phyloP scores from a whole-genome alignment of 177 flowering plant species.

The Vitis hybrid region DNA sequence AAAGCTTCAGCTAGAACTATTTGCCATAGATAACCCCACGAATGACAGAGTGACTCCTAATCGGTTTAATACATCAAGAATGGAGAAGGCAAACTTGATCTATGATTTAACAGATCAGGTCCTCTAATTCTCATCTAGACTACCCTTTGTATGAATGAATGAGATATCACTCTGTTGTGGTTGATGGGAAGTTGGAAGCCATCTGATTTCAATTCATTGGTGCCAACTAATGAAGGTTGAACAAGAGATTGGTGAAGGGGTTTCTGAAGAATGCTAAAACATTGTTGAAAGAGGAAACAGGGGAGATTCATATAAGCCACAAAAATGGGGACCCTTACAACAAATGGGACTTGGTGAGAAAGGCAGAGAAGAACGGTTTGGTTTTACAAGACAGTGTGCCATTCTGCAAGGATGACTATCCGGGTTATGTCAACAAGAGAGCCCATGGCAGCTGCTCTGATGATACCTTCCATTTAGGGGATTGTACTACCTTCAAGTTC shows the following conservation, averaged over 20 bases:
- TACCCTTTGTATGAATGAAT: not conserved
- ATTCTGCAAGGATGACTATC: constrained; percentile 35
- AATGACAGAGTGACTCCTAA: no score
- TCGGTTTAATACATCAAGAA: no score
- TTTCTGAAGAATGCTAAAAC: constrained; percentile 30
- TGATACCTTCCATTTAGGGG: constrained; percentile 30
- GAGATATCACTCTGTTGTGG: no score
- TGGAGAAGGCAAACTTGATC: no score
- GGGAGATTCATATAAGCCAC: constrained; percentile 43
- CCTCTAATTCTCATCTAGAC: no score
- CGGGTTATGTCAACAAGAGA: constrained; percentile 48
- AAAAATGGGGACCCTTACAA: constrained; percentile 29
- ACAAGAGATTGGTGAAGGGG: constrained; percentile 31
- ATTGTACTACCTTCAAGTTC: constrained; percentile 42
- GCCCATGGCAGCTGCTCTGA: constrained; percentile 36
- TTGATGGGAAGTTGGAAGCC: no score
- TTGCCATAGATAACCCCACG: no score
- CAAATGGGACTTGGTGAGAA: constrained; percentile 38
- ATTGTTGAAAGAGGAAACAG: constrained; percentile 24
- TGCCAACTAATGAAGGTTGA: constrained; percentile 18
- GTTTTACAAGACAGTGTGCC: constrained; percentile 26
- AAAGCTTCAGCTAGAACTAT: no score
- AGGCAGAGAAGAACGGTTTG: constrained; percentile 42
- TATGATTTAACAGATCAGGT: no score
- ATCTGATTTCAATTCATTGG: no score